Percentiles rank a stretch among this genome's conserved stretches.
Evolutionary conservation across 805 yeast species (phyloP).

Genomic region (Isabelozyma pseudorhagii): DNA sequence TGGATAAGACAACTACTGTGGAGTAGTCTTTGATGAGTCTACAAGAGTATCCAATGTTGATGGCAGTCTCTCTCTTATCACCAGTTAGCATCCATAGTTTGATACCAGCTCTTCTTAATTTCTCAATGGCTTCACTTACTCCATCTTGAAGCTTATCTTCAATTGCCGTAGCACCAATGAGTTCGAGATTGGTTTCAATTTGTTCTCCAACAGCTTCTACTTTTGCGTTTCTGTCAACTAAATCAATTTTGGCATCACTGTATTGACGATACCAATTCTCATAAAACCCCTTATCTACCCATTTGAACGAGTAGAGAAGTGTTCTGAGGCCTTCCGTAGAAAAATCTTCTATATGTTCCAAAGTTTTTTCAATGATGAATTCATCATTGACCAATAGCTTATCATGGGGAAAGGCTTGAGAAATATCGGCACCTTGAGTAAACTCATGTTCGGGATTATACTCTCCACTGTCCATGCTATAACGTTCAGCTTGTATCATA

Average conservation of each 20-base stretch:
- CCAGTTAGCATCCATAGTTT: conserved; percentile 99
- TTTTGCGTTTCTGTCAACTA: conserved; percentile 60
- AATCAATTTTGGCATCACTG: conserved; percentile 71
- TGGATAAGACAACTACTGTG: conserved; percentile 70
- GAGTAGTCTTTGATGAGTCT: conserved; percentile 90
- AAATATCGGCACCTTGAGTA: background rate
- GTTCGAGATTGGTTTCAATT: conserved; percentile 64
- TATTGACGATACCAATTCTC: conserved; percentile 65
- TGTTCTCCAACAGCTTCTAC: conserved; percentile 71
- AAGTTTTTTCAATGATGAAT: conserved; percentile 74
- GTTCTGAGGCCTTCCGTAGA: conserved; percentile 95
- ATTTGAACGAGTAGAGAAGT: conserved; percentile 73
- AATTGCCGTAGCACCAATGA: conserved; percentile 93
- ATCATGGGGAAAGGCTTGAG: conserved; percentile 39
- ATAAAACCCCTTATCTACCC: conserved; percentile 61
- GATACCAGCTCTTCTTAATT: conserved; percentile 87
- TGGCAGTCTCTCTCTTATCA: conserved; percentile 96
- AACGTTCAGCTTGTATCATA: conserved; percentile 54
- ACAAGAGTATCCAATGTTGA: conserved; percentile 94
- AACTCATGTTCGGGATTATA: conserved; percentile 1
- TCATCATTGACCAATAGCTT: conserved; percentile 65
- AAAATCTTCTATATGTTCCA: conserved; percentile 89
- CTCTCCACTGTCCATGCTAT: conserved; percentile 30
- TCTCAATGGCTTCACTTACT: conserved; percentile 93
- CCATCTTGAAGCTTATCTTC: conserved; percentile 96